phyloP scores from a whole-genome alignment of 2,329 filamentous ascomycete genomes.

The Trichoderma sp. region DNA sequence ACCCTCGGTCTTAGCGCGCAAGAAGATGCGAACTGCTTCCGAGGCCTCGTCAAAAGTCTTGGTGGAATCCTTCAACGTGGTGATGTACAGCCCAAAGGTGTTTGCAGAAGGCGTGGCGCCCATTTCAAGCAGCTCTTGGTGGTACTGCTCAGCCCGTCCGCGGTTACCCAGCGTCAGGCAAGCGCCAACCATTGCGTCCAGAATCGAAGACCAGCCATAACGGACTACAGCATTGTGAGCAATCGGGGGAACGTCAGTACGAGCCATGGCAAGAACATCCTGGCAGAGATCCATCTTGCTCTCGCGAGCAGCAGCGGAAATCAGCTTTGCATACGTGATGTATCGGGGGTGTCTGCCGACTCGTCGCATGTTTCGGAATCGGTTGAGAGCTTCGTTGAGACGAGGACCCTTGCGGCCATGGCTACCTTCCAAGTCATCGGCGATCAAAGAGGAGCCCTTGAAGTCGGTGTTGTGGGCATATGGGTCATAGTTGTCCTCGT shows the following conservation, averaged over 20 bases:
- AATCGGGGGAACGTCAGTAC: slow-evolving; percentile 81
- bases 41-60: slow-evolving; percentile 98
- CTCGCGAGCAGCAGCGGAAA: slow-evolving; percentile 83
- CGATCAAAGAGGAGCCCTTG: slow-evolving; percentile 87
- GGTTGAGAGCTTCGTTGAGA: slow-evolving; percentile 76
- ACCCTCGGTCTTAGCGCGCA: slow-evolving; percentile 87
- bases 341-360: slow-evolving; percentile 90
- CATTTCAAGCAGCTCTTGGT: slow-evolving; percentile 88
- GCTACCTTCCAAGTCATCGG: slow-evolving; percentile 82
- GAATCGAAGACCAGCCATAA: slow-evolving; percentile 94
- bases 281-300: slow-evolving; percentile 79
- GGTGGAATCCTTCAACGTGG: slow-evolving; percentile 94
- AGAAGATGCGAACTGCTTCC: slow-evolving; percentile 96
- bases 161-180: slow-evolving; percentile 83
- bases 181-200: slow-evolving; percentile 95
- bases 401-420: slow-evolving; percentile 71
- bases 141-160: slow-evolving; percentile 78
- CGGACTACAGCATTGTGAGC: slow-evolving; percentile 83
- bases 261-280: slow-evolving; percentile 87
- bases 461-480: slow-evolving; percentile 90
- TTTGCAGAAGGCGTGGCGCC: slow-evolving; percentile 92
- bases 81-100: slow-evolving; percentile 98
- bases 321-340: slow-evolving; percentile 95
- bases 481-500: slow-evolving; percentile 85
- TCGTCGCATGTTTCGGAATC: slow-evolving; percentile 91